A percentile compares a stretch with the other conserved stretches of the same genome.
Evolutionary conservation across 192 early-diverging fungal genomes (phyloP).

Genomic region (Linnemannia hyalina): DNA sequence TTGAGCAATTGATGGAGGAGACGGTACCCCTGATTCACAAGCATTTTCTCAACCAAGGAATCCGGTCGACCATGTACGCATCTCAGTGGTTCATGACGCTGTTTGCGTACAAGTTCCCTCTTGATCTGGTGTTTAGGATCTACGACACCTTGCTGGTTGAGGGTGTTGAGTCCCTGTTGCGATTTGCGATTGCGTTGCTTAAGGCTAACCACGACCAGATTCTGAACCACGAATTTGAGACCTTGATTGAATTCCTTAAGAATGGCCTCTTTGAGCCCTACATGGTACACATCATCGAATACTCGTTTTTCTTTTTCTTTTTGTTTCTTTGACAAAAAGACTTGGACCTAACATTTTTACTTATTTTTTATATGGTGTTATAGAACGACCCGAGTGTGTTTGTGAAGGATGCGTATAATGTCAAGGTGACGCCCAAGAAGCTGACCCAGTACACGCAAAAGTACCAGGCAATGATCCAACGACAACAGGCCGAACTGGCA

Average conservation of each 20-base stretch:
- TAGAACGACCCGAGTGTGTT: conserved; percentile 79
- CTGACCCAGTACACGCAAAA: conserved; percentile 81
- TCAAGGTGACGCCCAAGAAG: conserved; percentile 77
- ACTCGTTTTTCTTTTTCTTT: background rate
- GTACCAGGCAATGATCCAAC: conserved; percentile 62
- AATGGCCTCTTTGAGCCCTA: conserved; percentile 90
- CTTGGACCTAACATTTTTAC: background rate
- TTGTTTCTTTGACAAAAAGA: background rate
- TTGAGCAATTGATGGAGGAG: conserved; percentile 88
- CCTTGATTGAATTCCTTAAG: conserved; percentile 89
- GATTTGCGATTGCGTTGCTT: conserved; percentile 90
- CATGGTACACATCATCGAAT: conserved; percentile 69
- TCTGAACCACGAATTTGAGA: conserved; percentile 89
- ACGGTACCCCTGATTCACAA: conserved; percentile 80
- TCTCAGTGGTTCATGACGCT: conserved; percentile 99
- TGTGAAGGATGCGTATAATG: conserved; percentile 84
- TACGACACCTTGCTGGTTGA: conserved; percentile 96
- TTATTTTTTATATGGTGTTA: background rate
- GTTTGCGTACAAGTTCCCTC: conserved; percentile 98
- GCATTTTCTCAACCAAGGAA: conserved; percentile 88
- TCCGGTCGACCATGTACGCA: conserved; percentile 94
- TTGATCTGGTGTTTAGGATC: conserved; percentile 91
- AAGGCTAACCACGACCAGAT: conserved; percentile 84
- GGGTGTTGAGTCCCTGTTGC: conserved; percentile 89
- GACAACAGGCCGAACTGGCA: conserved; percentile 78